Conservation (phyloP, 371 early-diverging fungal genomes). For the Batrachochytrium dendrobatidis region DNA sequence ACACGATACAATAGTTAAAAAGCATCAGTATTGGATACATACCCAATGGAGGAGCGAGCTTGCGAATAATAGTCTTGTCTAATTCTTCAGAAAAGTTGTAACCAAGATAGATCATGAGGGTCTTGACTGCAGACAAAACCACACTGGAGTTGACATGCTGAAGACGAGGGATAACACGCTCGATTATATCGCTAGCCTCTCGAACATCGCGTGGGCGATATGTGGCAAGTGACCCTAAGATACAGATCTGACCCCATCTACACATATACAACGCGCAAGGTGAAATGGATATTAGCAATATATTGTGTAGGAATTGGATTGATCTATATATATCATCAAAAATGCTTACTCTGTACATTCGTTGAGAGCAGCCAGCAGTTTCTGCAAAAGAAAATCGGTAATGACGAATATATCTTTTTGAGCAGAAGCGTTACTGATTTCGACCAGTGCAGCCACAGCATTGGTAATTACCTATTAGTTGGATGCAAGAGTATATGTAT, state of each 20-base stretch:
- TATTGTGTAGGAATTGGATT: background rate
- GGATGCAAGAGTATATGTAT: background rate
- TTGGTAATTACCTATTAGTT: slow-evolving; percentile 92
- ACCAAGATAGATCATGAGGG: slow-evolving; percentile 81
- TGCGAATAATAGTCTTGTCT: slow-evolving; percentile 59
- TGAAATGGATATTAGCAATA: background rate
- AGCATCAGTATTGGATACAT: slow-evolving; percentile 11
- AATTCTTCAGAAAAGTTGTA: slow-evolving; percentile 55
- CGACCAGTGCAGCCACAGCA: slow-evolving; percentile 88
- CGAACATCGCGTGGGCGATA: slow-evolving; percentile 73
- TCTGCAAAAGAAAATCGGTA: slow-evolving; percentile 70
- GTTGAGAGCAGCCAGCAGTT: slow-evolving; percentile 87
- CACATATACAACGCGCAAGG: background rate
- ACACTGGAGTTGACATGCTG: slow-evolving; percentile 97
- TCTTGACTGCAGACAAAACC: slow-evolving; percentile 81
- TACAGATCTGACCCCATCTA: slow-evolving; percentile 91
- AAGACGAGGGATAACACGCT: slow-evolving; percentile 86
- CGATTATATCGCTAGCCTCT: slow-evolving; percentile 87
- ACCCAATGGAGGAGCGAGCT: slow-evolving; percentile 88
- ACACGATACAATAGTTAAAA: background rate
- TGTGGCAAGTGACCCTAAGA: slow-evolving; percentile 75
- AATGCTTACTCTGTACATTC: slow-evolving; percentile 85
- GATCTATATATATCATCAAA: background rate
- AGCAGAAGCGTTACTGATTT: slow-evolving; percentile 82
- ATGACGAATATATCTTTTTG: slow-evolving; percentile 71